Conservation (phyloP, 2,329 filamentous ascomycete species). For the Aureobasidium sp. region DNA sequence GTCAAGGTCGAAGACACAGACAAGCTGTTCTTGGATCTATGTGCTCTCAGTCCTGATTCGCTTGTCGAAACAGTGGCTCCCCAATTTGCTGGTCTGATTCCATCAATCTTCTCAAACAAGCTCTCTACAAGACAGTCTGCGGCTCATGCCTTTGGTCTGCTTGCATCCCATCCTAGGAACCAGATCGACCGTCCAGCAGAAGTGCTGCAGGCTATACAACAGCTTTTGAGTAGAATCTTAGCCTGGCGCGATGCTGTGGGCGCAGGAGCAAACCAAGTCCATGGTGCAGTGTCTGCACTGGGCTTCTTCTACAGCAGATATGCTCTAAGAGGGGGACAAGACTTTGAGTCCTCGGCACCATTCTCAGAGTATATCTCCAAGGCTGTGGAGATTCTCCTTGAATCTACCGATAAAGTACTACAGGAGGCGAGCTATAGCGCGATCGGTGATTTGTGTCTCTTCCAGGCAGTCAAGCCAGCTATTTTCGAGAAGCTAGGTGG, state of each 20-base stretch:
- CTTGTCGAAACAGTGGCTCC: slow-evolving; percentile 42
- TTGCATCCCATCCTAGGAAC: slow-evolving; percentile 53
- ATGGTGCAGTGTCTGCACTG: slow-evolving; percentile 52
- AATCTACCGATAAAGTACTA: slow-evolving; percentile 46
- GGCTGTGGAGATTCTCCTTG: slow-evolving; percentile 44
- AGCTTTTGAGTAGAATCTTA: slow-evolving; percentile 39
- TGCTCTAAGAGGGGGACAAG: slow-evolving; percentile 36
- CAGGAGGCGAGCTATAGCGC: slow-evolving; percentile 49
- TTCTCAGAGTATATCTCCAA: slow-evolving; percentile 35
- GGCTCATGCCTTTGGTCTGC: slow-evolving; percentile 64
- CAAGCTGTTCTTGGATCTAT: slow-evolving; percentile 44
- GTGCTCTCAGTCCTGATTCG: slow-evolving; percentile 45
- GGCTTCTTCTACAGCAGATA: slow-evolving; percentile 50
- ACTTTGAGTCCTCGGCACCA: not conserved
- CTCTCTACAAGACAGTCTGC: slow-evolving; percentile 56
- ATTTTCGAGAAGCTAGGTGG: slow-evolving; percentile 15
- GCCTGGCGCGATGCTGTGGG: slow-evolving; percentile 53
- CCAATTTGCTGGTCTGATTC: slow-evolving; percentile 45
- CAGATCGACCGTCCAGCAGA: slow-evolving; percentile 30
- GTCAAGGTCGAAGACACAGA: slow-evolving; percentile 11
- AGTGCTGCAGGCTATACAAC: slow-evolving; percentile 35
- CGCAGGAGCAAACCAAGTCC: slow-evolving; percentile 48
- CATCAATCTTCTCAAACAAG: slow-evolving; percentile 62
- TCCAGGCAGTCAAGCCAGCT: slow-evolving; percentile 42
- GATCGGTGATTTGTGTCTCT: slow-evolving; percentile 54